Base-by-base conservation (phyloP, 768 basidiomycete genomes). In the Imleria badia region DNA sequence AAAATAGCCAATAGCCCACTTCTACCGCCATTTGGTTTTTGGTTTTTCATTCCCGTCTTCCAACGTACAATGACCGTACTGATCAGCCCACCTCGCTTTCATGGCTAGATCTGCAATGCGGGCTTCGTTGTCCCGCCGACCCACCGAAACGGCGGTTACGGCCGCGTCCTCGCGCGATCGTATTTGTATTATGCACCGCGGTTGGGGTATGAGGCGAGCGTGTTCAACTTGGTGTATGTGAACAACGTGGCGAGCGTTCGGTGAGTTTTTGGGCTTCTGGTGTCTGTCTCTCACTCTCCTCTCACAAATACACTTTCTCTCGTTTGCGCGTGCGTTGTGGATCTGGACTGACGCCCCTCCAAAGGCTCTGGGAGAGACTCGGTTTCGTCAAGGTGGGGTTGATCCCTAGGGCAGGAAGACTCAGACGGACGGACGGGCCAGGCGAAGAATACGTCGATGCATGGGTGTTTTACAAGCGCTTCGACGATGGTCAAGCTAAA, bases 361-460 rank as follows among this genome's bases (percentile, higher is more conserved):
- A 4, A 29, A 58, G 57, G 6, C 77, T 97, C 29, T 98, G 94
- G 94, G 94, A 97, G 60, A 71, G 75, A 17, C 76, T 95, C 0
- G 84, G 85, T 9, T 97, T 98, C 75, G 78, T 74, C 10, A 87
- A 88, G 61, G 87, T 84, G 3, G 94, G 93, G 0, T 70, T 80
- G 48, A 90, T 92, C 64, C 88, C 87, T 29, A 78, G 80, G 35
- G 89, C 87, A 3, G 95, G 95, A 2, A 77, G 87, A 43, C 73
- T 96, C 43, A 81, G 72, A 57, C 80, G 78, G 8, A 74, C 75
- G 43, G 86, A 90, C 60, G 92, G 88, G 0, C 65, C 73, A 6
- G 87, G 82, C 14, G 94, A 96, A 65, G 93, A 95, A 66, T 95
- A 84, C 61, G 85, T 94, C 9, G 94, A 97, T 66, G 92, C 94